Base-by-base conservation (phyloP, 257 asterid genomes). In the Echites panduratus region DNA sequence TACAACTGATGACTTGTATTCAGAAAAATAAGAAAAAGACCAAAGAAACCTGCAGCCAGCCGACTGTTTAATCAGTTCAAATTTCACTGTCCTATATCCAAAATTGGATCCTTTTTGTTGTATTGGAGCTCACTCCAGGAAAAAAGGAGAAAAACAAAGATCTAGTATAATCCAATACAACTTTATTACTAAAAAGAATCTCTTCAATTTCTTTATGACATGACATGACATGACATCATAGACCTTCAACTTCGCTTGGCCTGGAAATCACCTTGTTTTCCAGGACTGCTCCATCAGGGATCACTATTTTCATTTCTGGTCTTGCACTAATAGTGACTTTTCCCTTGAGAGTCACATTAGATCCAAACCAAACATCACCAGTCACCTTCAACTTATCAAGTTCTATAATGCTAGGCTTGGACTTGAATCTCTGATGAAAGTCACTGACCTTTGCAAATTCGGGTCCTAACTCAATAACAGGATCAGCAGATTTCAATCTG, bases 311-410 rank as follows among this genome's bases (percentile, higher is more conserved):
- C 83, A 73, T 69, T 47, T 81, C 81, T 6, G 87, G 87, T 72
- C 72, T 79, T 38, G 93, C 88, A 61, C 77, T 79, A 75, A 89
- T 93, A 49, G n/a, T 59, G 68, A 93, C 96, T 67, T 82, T 79
- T 38, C 98, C 98, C 98, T 89, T 91, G 40, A 91, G 96, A 77
- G 89, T 87, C 47, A 89, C 70, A 71, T 79, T 87, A 70, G 79
- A 65, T 73, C 98, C 96, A 73, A 93, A 91, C 94, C 90, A 91
- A 81, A 93, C 97, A 86, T 93, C 89, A 80, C 98, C 98, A 14
- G 87, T 79, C 80, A 91, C 96, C 83, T 85, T 74, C 88, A 93
- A 86, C 73, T 83, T 85, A 79, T 91, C 91, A 70, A 93, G 97
- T 77, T 80, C 96, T 78, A 93, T 14, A 81, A 91, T 70, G 76